Conservation (phyloP, 768 basidiomycete species). For the Russula dissimulans region DNA sequence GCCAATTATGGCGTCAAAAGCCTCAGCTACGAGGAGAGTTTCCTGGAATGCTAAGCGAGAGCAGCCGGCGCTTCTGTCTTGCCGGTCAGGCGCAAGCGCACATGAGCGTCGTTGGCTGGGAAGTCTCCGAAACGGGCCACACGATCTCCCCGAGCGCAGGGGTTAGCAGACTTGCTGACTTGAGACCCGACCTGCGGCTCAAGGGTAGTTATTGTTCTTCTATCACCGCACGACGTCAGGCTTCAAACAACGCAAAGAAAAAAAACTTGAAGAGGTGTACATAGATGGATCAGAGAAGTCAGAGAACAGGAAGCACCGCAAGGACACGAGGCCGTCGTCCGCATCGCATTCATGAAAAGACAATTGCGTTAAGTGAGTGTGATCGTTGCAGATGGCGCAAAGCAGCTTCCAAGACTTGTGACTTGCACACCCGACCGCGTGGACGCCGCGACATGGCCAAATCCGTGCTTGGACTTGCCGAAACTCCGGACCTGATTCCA, state of each 20-base stretch:
- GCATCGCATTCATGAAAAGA: neutral
- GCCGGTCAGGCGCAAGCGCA: neutral
- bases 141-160: neutral
- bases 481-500: slow-evolving; percentile 3
- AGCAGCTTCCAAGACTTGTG: neutral
- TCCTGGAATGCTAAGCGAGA: neutral
- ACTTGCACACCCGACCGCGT: neutral
- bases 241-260: neutral
- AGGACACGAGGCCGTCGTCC: neutral
- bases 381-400: neutral
- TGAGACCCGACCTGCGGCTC: neutral
- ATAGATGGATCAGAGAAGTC: neutral
- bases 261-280: neutral
- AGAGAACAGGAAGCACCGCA: neutral
- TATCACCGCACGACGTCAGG: slow-evolving; percentile 12
- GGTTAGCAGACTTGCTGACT: neutral
- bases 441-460: slow-evolving; percentile 8
- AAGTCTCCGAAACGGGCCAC: slow-evolving; percentile 7
- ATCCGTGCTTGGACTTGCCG: neutral
- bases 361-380: neutral
- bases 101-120: neutral
- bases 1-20: slow-evolving; percentile 2
- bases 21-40: neutral
- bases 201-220: neutral
- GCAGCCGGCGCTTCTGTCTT: neutral